Evolutionary conservation across 805 yeast genomes (phyloP).

Genomic region (Wickerhamiella slavikovae): DNA sequence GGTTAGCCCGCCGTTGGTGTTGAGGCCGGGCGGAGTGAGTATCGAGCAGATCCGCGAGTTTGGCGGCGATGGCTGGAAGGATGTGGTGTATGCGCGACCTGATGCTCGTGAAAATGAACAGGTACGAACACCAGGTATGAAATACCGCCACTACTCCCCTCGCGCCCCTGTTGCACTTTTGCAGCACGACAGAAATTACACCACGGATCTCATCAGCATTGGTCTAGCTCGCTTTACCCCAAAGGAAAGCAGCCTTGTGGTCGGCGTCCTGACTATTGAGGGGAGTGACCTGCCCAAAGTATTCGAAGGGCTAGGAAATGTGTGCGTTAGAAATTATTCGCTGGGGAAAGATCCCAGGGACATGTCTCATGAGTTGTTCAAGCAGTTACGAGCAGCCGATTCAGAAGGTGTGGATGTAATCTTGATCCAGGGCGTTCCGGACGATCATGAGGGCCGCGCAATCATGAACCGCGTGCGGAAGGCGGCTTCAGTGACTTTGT

Average conservation of each 20-base stretch:
- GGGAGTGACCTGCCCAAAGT: constrained; percentile 9
- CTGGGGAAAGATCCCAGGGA: constrained; percentile 33
- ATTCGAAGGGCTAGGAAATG: no score
- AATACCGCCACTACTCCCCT: constrained; percentile 89
- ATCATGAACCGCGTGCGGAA: constrained; percentile 79
- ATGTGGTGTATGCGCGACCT: constrained; percentile 35
- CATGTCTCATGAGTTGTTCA: constrained; percentile 59
- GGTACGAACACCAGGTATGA: constrained; percentile 95
- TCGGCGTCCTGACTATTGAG: constrained; percentile 7
- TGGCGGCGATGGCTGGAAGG: constrained; percentile 54
- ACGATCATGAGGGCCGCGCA: constrained; percentile 69
- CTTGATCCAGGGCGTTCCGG: constrained; percentile 66
- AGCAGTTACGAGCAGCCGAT: constrained; percentile 56
- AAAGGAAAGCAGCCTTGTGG: not conserved
- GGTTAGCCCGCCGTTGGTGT: constrained; percentile 59
- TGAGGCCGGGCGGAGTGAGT: constrained; percentile 89
- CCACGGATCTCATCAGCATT: constrained; percentile 37
- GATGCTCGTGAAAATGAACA: constrained; percentile 32
- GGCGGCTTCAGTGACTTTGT: constrained; percentile 33
- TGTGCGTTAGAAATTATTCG: no score
- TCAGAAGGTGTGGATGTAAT: constrained; percentile 45
- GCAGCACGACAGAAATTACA: no score
- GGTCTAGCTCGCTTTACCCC: constrained; percentile 12
- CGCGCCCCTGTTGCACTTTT: constrained; percentile 60
- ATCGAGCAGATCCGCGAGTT: constrained; percentile 43